A percentile compares a stretch with the other conserved stretches of the same genome.
Evolutionary conservation across 306 rosid species (phyloP).

Genomic region (Ziziphus jujuba): DNA sequence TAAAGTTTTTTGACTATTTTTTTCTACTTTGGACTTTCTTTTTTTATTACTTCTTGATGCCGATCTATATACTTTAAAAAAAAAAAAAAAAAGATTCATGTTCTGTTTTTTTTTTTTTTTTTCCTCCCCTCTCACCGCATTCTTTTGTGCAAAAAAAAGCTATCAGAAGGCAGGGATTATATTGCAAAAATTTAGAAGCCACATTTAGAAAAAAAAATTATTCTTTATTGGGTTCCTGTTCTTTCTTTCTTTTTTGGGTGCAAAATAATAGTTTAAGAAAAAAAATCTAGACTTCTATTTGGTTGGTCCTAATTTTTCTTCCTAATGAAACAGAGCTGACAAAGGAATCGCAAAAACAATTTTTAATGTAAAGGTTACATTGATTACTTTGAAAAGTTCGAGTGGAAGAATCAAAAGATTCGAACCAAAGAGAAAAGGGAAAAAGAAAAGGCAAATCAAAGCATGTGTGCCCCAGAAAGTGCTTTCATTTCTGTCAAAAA

Average conservation of each 20-base stretch:
- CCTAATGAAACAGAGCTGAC: background rate
- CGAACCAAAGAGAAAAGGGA: background rate
- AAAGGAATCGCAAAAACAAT: background rate
- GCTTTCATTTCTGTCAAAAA: slow-evolving; percentile 21
- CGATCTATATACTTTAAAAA: too few species aligned
- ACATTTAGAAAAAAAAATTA: too few species aligned
- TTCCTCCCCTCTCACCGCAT: background rate
- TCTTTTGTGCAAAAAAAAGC: too few species aligned
- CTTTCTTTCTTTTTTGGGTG: background rate
- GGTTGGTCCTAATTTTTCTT: background rate
- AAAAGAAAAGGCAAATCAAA: background rate
- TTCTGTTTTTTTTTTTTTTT: background rate
- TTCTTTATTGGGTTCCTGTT: too few species aligned
- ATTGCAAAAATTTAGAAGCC: too few species aligned
- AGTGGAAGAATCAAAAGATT: background rate
- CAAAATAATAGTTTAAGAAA: background rate
- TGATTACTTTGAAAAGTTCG: background rate
- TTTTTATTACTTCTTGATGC: background rate
- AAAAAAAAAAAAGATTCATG: too few species aligned
- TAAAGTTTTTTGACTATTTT: background rate
- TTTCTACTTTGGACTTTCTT: background rate
- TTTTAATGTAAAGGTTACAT: background rate
- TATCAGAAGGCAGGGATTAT: too few species aligned
- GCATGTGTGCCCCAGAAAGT: background rate
- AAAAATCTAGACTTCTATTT: background rate